Conservation (phyloP, 1,284 basidiomycete species). For the Coniophora puteana region DNA sequence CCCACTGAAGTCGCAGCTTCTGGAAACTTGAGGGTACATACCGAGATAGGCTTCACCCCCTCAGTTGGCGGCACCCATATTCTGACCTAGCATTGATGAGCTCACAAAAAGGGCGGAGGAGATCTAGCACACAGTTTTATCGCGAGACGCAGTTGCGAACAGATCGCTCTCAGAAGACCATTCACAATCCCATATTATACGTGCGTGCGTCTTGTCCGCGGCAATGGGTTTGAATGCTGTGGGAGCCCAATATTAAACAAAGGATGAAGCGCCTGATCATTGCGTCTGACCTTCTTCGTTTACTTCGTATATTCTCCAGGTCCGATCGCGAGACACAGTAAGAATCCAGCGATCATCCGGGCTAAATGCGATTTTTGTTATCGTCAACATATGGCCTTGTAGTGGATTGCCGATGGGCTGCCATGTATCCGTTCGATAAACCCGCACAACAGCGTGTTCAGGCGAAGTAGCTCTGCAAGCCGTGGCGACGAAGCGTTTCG, state of each 20-base stretch:
- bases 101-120: no score
- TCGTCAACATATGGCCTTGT: conserved; percentile 83
- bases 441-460: conserved; percentile 87
- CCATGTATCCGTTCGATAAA: conserved; percentile 75
- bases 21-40: conserved; percentile 53
- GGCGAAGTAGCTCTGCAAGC: conserved; percentile 86
- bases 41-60: conserved; percentile 40
- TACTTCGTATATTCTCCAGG: conserved; percentile 82
- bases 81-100: conserved; percentile 66
- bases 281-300: conserved; percentile 36
- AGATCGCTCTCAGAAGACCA: conserved; percentile 73
- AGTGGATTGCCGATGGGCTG: conserved; percentile 70
- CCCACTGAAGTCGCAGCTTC: conserved; percentile 73
- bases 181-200: conserved; percentile 95
- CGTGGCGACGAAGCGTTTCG: conserved; percentile 77
- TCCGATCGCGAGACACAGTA: conserved; percentile 87
- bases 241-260: conserved; percentile 7
- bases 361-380: conserved; percentile 89
- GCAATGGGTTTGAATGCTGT: conserved; percentile 63
- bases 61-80: conserved; percentile 52
- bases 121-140: conserved; percentile 87
- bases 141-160: conserved; percentile 93
- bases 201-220: conserved; percentile 80
- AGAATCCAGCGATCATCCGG: conserved; percentile 77
- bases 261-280: no score